Percentiles rank a stretch among this genome's conserved stretches.
Conservation (phyloP, 106 monocot genomes). For the Dactylorhiza incarnata region DNA sequence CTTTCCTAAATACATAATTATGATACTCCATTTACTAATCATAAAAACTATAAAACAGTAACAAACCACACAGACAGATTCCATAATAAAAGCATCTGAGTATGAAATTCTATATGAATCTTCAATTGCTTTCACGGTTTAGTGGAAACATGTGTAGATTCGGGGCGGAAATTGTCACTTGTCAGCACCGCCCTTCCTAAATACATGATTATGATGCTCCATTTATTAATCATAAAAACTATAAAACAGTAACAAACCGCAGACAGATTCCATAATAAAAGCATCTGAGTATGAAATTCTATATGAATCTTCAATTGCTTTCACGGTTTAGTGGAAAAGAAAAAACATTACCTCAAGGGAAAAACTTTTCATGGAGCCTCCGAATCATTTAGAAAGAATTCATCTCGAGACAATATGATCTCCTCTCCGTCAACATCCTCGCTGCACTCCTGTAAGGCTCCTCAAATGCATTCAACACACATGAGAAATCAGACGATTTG, state of each 20-base stretch:
- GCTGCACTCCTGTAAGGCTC: conserved; percentile 72
- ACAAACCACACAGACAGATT: no score
- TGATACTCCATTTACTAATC: not conserved
- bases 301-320: not conserved
- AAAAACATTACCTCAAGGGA: not conserved
- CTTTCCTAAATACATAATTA: not conserved
- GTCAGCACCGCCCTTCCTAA: not conserved
- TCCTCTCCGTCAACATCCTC: conserved; percentile 53
- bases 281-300: not conserved
- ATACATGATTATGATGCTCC: not conserved
- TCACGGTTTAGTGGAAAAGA: not conserved
- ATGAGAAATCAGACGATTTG: conserved; percentile 13
- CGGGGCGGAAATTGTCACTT: not conserved
- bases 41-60: not conserved
- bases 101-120: no score
- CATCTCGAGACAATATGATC: conserved; percentile 80
- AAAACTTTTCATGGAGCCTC: not conserved
- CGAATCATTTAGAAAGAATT: conserved; percentile 62
- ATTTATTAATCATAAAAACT: not conserved
- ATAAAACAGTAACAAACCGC: not conserved
- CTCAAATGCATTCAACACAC: conserved; percentile 67
- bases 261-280: not conserved
- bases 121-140: no score
- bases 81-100: no score
- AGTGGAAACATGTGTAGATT: not conserved